Evolutionary conservation across 2,329 filamentous ascomycete genomes (phyloP).

Genomic region (Truncatella angustata): DNA sequence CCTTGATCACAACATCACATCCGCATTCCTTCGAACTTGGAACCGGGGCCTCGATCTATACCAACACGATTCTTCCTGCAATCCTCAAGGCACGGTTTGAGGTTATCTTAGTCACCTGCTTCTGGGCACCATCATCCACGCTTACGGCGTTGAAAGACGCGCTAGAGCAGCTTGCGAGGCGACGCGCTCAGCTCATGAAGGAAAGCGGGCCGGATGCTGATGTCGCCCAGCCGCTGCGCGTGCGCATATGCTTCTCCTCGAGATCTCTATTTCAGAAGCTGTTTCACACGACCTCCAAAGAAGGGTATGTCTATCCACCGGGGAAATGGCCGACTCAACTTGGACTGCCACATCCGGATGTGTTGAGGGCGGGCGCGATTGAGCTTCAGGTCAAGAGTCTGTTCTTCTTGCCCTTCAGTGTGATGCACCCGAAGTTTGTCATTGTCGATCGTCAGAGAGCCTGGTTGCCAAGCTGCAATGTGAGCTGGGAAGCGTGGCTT

Average conservation of each 20-base stretch:
- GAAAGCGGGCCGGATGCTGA: constrained; percentile 12
- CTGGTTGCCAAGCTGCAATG: constrained; percentile 76
- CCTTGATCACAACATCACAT: constrained; percentile 46
- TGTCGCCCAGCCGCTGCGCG: constrained; percentile 41
- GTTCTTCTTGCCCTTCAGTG: constrained; percentile 76
- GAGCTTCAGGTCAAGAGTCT: constrained; percentile 72
- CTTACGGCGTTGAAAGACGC: constrained; percentile 55
- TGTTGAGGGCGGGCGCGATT: constrained; percentile 56
- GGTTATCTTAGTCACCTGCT: constrained; percentile 77
- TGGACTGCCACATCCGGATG: constrained; percentile 57
- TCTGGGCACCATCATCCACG: constrained; percentile 70
- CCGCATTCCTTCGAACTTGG: constrained; percentile 52
- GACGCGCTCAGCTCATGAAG: constrained; percentile 36
- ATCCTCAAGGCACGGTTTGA: constrained; percentile 61
- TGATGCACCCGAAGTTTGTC: constrained; percentile 87
- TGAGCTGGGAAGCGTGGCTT: constrained; percentile 87
- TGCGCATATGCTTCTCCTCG: constrained; percentile 77
- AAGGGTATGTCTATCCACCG: constrained; percentile 61
- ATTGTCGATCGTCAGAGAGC: constrained; percentile 66
- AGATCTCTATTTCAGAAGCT: constrained; percentile 71
- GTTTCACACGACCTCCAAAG: constrained; percentile 62
- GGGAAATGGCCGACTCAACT: constrained; percentile 59
- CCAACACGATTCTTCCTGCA: constrained; percentile 56
- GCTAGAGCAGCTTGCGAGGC: constrained; percentile 56
- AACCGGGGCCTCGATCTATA: constrained; percentile 57